A percentile compares a stretch with the other conserved stretches of the same genome.
Evolutionary conservation across 78 protist genomes (phyloP).

Genomic region (Dictyostelium brefeldianum): DNA sequence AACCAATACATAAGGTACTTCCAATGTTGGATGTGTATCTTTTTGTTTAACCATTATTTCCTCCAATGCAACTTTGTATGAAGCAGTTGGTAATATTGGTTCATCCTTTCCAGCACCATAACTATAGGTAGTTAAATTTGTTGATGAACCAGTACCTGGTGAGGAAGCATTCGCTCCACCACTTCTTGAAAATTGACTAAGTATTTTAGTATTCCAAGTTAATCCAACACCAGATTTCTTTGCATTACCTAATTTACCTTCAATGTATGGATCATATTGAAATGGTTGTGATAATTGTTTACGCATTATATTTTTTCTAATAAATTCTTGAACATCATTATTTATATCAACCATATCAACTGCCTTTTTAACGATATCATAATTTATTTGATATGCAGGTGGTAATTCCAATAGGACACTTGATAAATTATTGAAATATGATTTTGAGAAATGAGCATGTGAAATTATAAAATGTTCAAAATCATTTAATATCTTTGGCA

Average conservation of each 20-base stretch:
- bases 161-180: no score
- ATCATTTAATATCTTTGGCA: conserved; percentile 72
- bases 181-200: conserved; percentile 37
- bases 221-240: conserved; percentile 12
- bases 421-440: conserved; percentile 24
- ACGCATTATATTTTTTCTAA: conserved; percentile 40
- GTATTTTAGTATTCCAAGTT: conserved; percentile 28
- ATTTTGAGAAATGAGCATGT: conserved; percentile 41
- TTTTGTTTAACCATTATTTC: conserved; percentile 51
- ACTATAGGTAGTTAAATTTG: background rate
- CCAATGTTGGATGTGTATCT: conserved; percentile 54
- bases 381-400: conserved; percentile 6
- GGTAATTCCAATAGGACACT: conserved; percentile 29
- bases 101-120: background rate
- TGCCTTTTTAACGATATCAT: conserved; percentile 26
- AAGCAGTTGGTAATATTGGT: conserved; percentile 62
- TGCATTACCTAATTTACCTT: conserved; percentile 18
- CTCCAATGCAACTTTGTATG: conserved; percentile 46
- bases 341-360: conserved; percentile 44
- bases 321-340: conserved; percentile 67
- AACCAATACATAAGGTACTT: conserved; percentile 40
- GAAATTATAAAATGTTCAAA: conserved; percentile 49
- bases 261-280: conserved; percentile 70
- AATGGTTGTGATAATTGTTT: conserved; percentile 39
- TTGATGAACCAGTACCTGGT: no score